Evolutionary conservation across 345 rosid species (phyloP), one percentile per base, ranked within the genome.

Genomic region (Erucastrum elatum): DNA sequence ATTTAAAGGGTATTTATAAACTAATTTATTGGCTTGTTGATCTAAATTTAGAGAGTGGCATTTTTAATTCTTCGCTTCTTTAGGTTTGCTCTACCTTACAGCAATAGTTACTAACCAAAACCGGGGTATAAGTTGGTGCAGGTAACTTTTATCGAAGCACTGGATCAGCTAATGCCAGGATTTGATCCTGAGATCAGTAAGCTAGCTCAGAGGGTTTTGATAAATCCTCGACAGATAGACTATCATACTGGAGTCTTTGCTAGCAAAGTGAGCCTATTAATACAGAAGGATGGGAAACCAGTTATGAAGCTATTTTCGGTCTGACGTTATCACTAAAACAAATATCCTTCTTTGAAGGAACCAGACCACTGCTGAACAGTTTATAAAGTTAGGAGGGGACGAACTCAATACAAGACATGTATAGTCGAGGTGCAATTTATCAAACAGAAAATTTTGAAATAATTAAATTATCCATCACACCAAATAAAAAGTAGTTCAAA

Each of bases 131-230:
- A 34, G 65, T 64, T 29, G 2, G 31, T 81, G 79, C 88, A 95
- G 99, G 99, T 93, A 66, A 95, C 99, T 46, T 95, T 95, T 75
- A 68, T 95, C 77, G 99, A 95, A 87, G 99, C 98, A 41, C 78
- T 95, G 70, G 98, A 95, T 85, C 98, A 93, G 85, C 90, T 95
- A 34, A 95, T 95, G 99, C 99, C 99, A 74, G 98, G 99, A 80
- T 95, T 95, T 90, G 99, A 95, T 84, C 99, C 99, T 64, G 99
- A 95, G 84, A 95, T 93, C 74, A 87, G 98, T 56, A 95, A 95
- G 84, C 79, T 95, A 80, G 99, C 99, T 61, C 99, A 95, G 80
- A 87, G 99, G 79, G 93, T 93, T 82, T 86, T 93, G 49, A 90
- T 95, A 76, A 95, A 91, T 85, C 98, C 98, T 68, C 82, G 98